These are phyloP conservation scores for Teunomyces lycoperdinae DNA, from an alignment of 805 yeast genomes.

Conservation along the genomic window DNA sequence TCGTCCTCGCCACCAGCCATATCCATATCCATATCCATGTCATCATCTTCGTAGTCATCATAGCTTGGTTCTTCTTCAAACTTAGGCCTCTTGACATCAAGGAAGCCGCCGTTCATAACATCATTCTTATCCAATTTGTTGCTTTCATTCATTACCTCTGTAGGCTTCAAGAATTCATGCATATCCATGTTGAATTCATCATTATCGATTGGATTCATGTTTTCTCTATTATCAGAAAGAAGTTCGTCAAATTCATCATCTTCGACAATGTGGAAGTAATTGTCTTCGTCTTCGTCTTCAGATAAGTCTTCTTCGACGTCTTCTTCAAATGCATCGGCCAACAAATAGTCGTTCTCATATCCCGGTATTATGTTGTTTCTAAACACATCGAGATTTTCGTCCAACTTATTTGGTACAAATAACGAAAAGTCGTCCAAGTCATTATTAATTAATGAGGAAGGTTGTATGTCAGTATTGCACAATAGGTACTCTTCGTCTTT, in stretches of 20 bases:
- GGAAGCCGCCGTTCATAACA: slow-evolving; percentile 12
- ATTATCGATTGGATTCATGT: background rate
- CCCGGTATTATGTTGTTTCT: slow-evolving; percentile 25
- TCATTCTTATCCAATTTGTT: slow-evolving; percentile 9
- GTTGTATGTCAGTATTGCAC: slow-evolving; percentile 42
- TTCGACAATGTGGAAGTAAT: slow-evolving; percentile 33
- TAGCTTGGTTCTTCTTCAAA: background rate
- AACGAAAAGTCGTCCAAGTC: slow-evolving; percentile 28
- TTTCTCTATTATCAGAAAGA: background rate
- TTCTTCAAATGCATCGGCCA: slow-evolving; percentile 37
- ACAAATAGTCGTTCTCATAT: slow-evolving; percentile 33
- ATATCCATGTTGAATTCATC: slow-evolving; percentile 9
- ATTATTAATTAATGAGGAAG: slow-evolving; percentile 33
- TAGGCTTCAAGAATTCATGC: slow-evolving; percentile 9
- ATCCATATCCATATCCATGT: slow-evolving; percentile 5
- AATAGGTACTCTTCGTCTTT: slow-evolving; percentile 37
- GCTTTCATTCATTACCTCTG: slow-evolving; percentile 1
- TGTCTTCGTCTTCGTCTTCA: slow-evolving; percentile 38
- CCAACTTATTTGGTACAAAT: slow-evolving; percentile 21
- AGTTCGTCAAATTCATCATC: slow-evolving; percentile 29
- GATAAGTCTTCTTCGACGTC: slow-evolving; percentile 43
- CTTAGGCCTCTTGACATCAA: slow-evolving; percentile 7
- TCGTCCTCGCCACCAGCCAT: slow-evolving; percentile 3
- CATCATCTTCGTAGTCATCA: slow-evolving; percentile 7
- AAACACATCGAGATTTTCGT: slow-evolving; percentile 9